Conservation (phyloP, 768 basidiomycete genomes). For the Tulasnella sp. region DNA sequence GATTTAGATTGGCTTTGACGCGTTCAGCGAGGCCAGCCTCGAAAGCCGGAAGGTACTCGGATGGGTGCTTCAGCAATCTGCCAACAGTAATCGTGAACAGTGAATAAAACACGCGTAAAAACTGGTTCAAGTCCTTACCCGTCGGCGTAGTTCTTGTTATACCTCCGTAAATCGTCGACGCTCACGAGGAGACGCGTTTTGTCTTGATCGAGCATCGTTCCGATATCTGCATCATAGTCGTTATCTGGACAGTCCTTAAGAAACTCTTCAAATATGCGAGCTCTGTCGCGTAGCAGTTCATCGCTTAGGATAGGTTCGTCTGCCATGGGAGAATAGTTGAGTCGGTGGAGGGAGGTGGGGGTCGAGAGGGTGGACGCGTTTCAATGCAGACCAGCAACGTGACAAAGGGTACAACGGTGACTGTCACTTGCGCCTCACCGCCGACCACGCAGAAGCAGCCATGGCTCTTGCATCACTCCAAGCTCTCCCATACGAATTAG, state of each 20-base stretch:
- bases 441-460: not conserved
- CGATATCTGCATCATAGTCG: conserved; percentile 82
- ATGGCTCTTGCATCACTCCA: not conserved
- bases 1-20: conserved; percentile 63
- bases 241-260: conserved; percentile 37
- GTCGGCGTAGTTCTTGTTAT: conserved; percentile 80
- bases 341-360: not conserved
- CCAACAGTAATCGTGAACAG: not conserved
- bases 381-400: not conserved
- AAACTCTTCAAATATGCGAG: conserved; percentile 28
- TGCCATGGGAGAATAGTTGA: not conserved
- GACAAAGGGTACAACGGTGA: not conserved
- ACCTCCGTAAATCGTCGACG: conserved; percentile 91
- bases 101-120: not conserved
- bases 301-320: conserved; percentile 11
- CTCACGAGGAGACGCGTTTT: conserved; percentile 90
- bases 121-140: conserved; percentile 36
- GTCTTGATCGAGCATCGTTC: conserved; percentile 73
- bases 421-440: not conserved
- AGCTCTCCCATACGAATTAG: not conserved
- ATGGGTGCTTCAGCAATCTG: conserved; percentile 83
- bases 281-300: conserved; percentile 19
- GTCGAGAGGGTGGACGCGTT: not conserved
- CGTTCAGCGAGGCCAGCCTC: conserved; percentile 76
- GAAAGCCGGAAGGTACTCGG: conserved; percentile 81